Percentiles rank a stretch among this genome's conserved stretches.
These are phyloP conservation scores for Phytophthora kernoviae DNA, from an alignment of 352 stramenopile genomes.

Conservation along the genomic window DNA sequence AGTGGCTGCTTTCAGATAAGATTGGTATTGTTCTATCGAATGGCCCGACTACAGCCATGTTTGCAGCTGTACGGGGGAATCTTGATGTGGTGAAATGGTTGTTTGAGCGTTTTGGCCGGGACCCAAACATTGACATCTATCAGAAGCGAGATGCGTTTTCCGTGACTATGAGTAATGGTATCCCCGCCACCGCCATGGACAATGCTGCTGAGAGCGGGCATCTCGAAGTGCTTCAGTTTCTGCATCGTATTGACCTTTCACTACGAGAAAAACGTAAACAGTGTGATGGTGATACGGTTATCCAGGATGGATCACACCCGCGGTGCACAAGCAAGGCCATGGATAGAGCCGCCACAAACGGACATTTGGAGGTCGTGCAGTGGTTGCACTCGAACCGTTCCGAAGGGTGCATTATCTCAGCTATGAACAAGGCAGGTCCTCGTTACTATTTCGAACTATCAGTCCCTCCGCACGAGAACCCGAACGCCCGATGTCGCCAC, in stretches of 20 bases:
- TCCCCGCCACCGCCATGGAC: no score
- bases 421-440: conserved; percentile 1
- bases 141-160: no score
- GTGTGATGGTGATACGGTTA: not conserved
- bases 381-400: conserved; percentile 8
- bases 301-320: not conserved
- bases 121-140: not conserved
- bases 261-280: not conserved
- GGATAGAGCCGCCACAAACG: conserved; percentile 1
- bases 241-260: not conserved
- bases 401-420: conserved; percentile 4
- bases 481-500: no score
- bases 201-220: conserved; percentile 6
- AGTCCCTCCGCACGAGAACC: no score
- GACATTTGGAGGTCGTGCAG: conserved; percentile 1
- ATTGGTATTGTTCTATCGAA: not conserved
- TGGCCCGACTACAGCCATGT: not conserved
- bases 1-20: not conserved
- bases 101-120: not conserved
- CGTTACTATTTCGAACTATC: no score
- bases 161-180: no score
- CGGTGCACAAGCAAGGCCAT: not conserved
- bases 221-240: conserved; percentile 9
- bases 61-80: not conserved
- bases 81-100: conserved; percentile 5